These are phyloP conservation scores for Pleomassaria siparia DNA, from an alignment of 2,329 filamentous ascomycete genomes.

Conservation along the genomic window DNA sequence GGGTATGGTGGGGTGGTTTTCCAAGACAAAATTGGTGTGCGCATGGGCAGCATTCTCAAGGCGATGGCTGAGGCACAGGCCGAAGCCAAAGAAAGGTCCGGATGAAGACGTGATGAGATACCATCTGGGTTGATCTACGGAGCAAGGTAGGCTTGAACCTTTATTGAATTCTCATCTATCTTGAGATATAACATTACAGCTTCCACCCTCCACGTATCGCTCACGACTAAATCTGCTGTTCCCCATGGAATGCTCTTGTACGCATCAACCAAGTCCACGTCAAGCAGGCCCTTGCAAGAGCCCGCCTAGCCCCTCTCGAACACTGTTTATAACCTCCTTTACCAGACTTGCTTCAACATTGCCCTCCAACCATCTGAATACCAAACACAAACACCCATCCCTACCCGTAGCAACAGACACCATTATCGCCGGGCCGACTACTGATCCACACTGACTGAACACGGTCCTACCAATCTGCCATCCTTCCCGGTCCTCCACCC, in stretches of 20 bases:
- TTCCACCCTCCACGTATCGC: no score
- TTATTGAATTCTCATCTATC: no score
- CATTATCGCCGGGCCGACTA: conserved; percentile 41
- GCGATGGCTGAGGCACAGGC: conserved; percentile 4
- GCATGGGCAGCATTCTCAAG: conserved; percentile 8
- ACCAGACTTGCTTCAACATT: conserved; percentile 33
- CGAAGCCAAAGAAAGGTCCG: not conserved
- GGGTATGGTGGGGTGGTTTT: conserved; percentile 13
- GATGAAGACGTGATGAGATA: not conserved
- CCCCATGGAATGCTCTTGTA: no score
- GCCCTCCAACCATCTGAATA: conserved; percentile 46
- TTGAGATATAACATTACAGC: no score
- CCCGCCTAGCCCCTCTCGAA: conserved; percentile 9
- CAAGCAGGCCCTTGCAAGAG: not conserved
- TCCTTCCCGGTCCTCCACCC: not conserved
- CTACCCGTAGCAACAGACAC: conserved; percentile 48
- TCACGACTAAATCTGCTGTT: no score
- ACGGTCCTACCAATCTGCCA: conserved; percentile 44
- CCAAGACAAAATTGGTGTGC: conserved; percentile 9
- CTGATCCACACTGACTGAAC: conserved; percentile 49
- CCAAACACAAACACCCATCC: conserved; percentile 46
- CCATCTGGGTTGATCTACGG: no score
- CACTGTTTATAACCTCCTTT: conserved; percentile 12
- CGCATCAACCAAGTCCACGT: no score
- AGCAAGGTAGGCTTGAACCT: no score